These are phyloP conservation scores for Hypoxylon sp. DNA, from an alignment of 2,329 filamentous ascomycete species.

Conservation along the genomic window DNA sequence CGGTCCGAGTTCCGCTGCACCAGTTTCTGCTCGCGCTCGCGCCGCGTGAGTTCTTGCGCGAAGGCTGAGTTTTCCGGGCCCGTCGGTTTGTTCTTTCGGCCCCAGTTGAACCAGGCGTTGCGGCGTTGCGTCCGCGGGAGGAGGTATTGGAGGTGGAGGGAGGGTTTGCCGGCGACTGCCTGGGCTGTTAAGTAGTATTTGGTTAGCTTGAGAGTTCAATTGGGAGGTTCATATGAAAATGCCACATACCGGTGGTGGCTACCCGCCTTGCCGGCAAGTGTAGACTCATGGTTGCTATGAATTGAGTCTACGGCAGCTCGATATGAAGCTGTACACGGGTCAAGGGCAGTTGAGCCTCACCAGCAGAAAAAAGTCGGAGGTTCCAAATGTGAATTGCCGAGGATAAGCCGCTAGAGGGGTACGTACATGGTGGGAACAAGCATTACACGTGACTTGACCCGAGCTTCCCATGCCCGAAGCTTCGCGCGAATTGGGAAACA, in stretches of 20 bases:
- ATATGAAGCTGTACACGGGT: slow-evolving; percentile 18
- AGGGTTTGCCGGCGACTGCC: slow-evolving; percentile 45
- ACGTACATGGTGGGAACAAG: not conserved
- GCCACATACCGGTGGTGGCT: slow-evolving; percentile 69
- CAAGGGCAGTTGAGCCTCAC: slow-evolving; percentile 17
- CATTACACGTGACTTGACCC: slow-evolving; percentile 34
- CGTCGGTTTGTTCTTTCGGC: slow-evolving; percentile 35
- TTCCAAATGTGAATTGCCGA: slow-evolving; percentile 20
- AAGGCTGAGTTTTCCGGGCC: slow-evolving; percentile 40
- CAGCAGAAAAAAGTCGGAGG: slow-evolving; percentile 18
- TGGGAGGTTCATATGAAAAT: slow-evolving; percentile 36
- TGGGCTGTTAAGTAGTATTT: slow-evolving; percentile 29
- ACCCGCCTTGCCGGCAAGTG: slow-evolving; percentile 74
- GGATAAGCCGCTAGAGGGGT: slow-evolving; percentile 23
- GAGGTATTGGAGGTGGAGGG: slow-evolving; percentile 48
- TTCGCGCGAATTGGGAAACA: slow-evolving; percentile 42
- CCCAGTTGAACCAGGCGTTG: slow-evolving; percentile 60
- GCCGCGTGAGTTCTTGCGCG: slow-evolving; percentile 53
- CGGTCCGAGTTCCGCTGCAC: slow-evolving; percentile 61
- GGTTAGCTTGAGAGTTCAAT: slow-evolving; percentile 21
- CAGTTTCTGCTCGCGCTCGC: slow-evolving; percentile 61
- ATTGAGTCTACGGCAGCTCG: slow-evolving; percentile 30
- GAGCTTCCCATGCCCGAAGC: slow-evolving; percentile 8
- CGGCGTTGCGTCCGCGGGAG: slow-evolving; percentile 57
- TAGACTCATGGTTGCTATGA: slow-evolving; percentile 70